These are phyloP conservation scores for Astragalus membranaceus DNA, from an alignment of 306 rosid genomes.

Conservation along the genomic window DNA sequence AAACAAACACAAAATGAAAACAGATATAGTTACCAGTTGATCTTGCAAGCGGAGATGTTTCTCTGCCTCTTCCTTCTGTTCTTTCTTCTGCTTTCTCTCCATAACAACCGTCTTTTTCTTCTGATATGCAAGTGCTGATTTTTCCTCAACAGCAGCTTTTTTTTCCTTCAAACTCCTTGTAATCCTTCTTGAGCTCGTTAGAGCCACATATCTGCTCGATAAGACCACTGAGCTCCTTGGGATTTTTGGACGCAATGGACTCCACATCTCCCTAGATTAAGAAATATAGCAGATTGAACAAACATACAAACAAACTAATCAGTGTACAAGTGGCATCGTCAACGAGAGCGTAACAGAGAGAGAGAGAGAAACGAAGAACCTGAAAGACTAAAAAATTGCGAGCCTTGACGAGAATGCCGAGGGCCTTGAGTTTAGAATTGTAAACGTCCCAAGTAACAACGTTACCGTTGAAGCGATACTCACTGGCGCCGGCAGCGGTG, in stretches of 20 bases:
- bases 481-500: slow-evolving; percentile 74
- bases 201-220: slow-evolving; percentile 97
- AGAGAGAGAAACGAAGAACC: slow-evolving; percentile 33
- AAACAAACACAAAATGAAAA: slow-evolving; percentile 20
- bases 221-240: slow-evolving; percentile 85
- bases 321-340: not conserved
- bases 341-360: not conserved
- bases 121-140: slow-evolving; percentile 84
- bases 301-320: not conserved
- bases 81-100: slow-evolving; percentile 98
- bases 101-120: slow-evolving; percentile 75
- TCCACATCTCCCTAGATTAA: slow-evolving; percentile 86
- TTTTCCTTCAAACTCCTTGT: slow-evolving; percentile 80
- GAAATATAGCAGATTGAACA: not conserved
- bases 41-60: slow-evolving; percentile 73
- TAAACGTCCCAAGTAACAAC: slow-evolving; percentile 70
- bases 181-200: slow-evolving; percentile 81
- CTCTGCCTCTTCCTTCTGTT: slow-evolving; percentile 95
- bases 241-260: slow-evolving; percentile 93
- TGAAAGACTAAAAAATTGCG: slow-evolving; percentile 96
- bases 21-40: slow-evolving; percentile 52
- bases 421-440: slow-evolving; percentile 61
- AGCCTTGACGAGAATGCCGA: slow-evolving; percentile 98
- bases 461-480: slow-evolving; percentile 72
- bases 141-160: slow-evolving; percentile 79